phyloP scores from a whole-genome alignment of 768 basidiomycete genomes.

The Hysterangium stoloniferum region DNA sequence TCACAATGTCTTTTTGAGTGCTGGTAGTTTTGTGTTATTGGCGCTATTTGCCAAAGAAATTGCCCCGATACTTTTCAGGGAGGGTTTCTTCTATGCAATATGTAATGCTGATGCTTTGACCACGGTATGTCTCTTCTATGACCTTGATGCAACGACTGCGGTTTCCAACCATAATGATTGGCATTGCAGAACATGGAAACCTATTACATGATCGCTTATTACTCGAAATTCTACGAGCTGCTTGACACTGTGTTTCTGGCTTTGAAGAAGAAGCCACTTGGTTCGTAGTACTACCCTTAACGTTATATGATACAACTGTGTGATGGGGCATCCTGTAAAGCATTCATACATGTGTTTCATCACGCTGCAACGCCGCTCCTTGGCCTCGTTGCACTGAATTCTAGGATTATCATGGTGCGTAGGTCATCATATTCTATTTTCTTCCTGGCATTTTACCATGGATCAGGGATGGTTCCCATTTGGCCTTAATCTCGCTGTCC shows the following conservation, averaged over 20 bases:
- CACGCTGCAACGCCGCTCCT: constrained; percentile 39
- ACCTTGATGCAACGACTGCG: neutral
- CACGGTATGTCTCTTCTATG: constrained; percentile 22
- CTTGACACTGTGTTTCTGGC: constrained; percentile 42
- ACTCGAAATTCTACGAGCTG: constrained; percentile 39
- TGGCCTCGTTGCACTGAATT: constrained; percentile 39
- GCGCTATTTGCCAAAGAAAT: constrained; percentile 38
- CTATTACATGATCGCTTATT: constrained; percentile 43
- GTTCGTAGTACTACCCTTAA: constrained; percentile 17
- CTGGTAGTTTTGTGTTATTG: constrained; percentile 31
- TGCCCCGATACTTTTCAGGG: constrained; percentile 30
- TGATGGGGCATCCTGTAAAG: constrained; percentile 17
- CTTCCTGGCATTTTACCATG: neutral
- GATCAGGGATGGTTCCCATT: constrained; percentile 39
- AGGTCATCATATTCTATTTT: neutral
- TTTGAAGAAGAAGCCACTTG: constrained; percentile 41
- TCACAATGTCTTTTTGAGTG: constrained; percentile 36
- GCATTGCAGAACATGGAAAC: constrained; percentile 24
- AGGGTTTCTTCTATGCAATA: constrained; percentile 36
- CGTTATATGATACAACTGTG: neutral
- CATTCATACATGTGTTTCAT: constrained; percentile 44
- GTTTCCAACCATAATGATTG: neutral
- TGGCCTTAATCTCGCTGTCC: constrained; percentile 37
- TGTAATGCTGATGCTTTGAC: constrained; percentile 35
- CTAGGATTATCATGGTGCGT: constrained; percentile 28